Percentiles rank a stretch among this genome's conserved stretches.
Conservation (phyloP, 2,329 filamentous ascomycete genomes). For the Delphinella strobiligena region DNA sequence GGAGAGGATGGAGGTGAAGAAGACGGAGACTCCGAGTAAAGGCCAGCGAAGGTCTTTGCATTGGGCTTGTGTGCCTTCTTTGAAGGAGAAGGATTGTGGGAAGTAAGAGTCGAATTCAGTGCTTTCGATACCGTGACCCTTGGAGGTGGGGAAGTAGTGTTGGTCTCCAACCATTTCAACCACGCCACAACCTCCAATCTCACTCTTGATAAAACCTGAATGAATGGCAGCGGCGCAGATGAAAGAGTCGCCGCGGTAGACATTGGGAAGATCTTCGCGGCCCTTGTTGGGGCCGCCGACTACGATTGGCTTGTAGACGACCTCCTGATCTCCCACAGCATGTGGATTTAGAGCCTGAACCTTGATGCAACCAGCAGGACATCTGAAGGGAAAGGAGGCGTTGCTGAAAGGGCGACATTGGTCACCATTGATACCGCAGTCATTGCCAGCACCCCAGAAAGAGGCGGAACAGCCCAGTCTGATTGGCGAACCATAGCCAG, state of each 20-base stretch:
- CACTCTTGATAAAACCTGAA: slow-evolving; percentile 61
- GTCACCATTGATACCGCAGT: slow-evolving; percentile 62
- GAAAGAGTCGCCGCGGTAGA: slow-evolving; percentile 83
- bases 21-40: slow-evolving; percentile 66
- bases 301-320: slow-evolving; percentile 43
- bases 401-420: slow-evolving; percentile 64
- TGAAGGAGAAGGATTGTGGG: slow-evolving; percentile 73
- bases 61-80: slow-evolving; percentile 51
- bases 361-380: slow-evolving; percentile 58
- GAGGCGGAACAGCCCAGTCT: slow-evolving; percentile 55
- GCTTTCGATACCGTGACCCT: slow-evolving; percentile 63
- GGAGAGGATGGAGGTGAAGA: slow-evolving; percentile 66
- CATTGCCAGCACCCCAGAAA: slow-evolving; percentile 60
- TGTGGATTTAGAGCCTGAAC: slow-evolving; percentile 57
- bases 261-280: slow-evolving; percentile 24
- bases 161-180: slow-evolving; percentile 60
- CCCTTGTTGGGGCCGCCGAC: slow-evolving; percentile 44
- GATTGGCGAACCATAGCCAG: slow-evolving; percentile 53
- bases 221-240: slow-evolving; percentile 79
- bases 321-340: slow-evolving; percentile 57
- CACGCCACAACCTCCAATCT: slow-evolving; percentile 69
- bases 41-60: slow-evolving; percentile 75
- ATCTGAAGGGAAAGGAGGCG: slow-evolving; percentile 59
- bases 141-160: slow-evolving; percentile 49
- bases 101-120: slow-evolving; percentile 78